Base-by-base conservation (phyloP, 192 early-diverging fungal genomes). In the Backusella westeae region DNA sequence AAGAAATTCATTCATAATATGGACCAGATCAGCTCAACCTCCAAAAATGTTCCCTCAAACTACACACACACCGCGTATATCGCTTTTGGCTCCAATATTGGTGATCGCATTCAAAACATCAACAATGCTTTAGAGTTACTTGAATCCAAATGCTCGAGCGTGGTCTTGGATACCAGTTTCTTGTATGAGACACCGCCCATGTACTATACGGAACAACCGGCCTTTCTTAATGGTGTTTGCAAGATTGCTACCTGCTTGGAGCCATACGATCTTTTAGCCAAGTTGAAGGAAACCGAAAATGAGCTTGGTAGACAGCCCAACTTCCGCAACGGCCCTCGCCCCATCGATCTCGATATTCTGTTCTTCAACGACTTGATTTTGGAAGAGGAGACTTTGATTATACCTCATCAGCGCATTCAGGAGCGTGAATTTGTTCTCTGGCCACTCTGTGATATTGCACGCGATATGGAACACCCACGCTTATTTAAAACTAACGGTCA, bases 101-200 rank as follows among this genome's bases (percentile, higher is more conserved):
- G 97, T 14, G 88, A 98, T 77, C 88, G 93, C 36, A 78, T 89
- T 41, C 85, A 80, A 8, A 95, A 97, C 79, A 91, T 99, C 78
- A 86, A 93, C 52, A 76, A 86, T 29, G 97, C 95, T 1, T 73
- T 99, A 14, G 76, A 75, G 21, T 38, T 78, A 41, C 68, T 96
- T 49, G 86, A 90, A 73, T 67, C 74, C 6, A 65, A 81, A 29
- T 82, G 75, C 21, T 44, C 70, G 21, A 83, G 83, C 56, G 76
- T 80, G 29, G 78, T 99, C 0, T 79, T 92, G 14, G 96, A 99
- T 75, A 98, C 98, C 10, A 96, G 95, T 34, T 99, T 96, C 82
- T 84, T 99, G 34, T 99, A 99, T 83, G 96, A 98, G 79, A 97
- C 97, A 0, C 87, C 91, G 10, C 96, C 98, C 36, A 99, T 99